Base-by-base conservation (phyloP, 768 basidiomycete species). In the Leccinellum luteum region DNA sequence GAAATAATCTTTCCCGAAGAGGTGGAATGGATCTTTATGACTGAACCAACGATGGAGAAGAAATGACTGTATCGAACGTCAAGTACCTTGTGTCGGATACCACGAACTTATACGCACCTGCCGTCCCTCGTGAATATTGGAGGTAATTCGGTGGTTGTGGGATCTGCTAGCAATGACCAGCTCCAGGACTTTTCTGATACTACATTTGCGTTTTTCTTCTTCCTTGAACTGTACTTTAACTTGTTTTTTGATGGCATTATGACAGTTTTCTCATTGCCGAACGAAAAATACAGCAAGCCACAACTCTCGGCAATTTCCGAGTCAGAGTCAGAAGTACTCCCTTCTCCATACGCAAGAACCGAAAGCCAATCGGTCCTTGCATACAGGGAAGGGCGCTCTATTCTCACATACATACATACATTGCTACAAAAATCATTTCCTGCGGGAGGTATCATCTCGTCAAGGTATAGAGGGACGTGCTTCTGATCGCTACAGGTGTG, bases 111-210 rank as follows among this genome's bases (percentile, higher is more conserved):
- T 51, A 66, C 76, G 58, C 68, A 94, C 94, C 85, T 86, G 74
- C 91, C 91, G 73, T 98, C 94, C 71, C 81, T 89, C 28, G 93
- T 92, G 72, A 94, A 94, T 60, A 94, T 75, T 35, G 92, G 87
- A 6, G 90, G 82, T 38, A 81, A 79, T 60, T 76, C 81, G 62
- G 81, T 88, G 45, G 82, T 79, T 52, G 79, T 80, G 10, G 85
- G 79, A 72, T 91, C 88, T 38, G 89, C 84, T 56, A 94, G 76
- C 49, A 83, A 79, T 56, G 80, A 77, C 90, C 90, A 92, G 53
- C 81, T 74, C 89, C 73, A 74, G 38, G 61, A 31, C 31, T 10
- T 31, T 31, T 12, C 1, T 55, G 60, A n/a, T n/a, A n/a, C 55
- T 28, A 60, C 64, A 57, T 60, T 32, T 44, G 52, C 60, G 52